Conservation (phyloP, 148 eudicot species). For the Rhododendron ferrugineum region DNA sequence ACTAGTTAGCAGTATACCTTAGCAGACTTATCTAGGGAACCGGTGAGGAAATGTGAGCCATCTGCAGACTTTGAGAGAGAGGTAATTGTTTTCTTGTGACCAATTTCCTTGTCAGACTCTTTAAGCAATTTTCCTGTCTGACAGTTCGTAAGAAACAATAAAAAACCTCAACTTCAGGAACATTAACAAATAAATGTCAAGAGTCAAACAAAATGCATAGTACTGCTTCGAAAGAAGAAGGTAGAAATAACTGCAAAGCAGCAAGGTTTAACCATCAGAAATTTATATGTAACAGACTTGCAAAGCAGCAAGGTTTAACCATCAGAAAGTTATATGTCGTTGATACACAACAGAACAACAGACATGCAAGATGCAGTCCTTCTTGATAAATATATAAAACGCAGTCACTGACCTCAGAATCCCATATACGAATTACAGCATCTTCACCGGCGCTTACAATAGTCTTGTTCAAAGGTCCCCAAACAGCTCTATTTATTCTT, state of each 20-base stretch:
- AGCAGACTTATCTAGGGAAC: constrained; percentile 89
- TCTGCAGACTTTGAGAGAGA: constrained; percentile 76
- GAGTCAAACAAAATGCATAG: neutral
- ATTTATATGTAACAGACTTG: too few relatives aligned
- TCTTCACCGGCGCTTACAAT: constrained; percentile 95
- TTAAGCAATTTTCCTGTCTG: constrained; percentile 81
- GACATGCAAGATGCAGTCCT: neutral
- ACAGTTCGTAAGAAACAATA: constrained; percentile 11
- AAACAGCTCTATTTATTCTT: constrained; percentile 91
- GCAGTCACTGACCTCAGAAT: constrained; percentile 54
- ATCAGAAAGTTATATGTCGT: neutral
- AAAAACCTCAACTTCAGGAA: neutral
- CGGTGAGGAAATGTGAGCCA: constrained; percentile 80
- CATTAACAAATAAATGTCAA: neutral
- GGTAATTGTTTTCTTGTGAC: constrained; percentile 68
- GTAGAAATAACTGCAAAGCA: neutral
- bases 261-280: neutral
- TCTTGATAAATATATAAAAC: neutral
- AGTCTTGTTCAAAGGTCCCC: constrained; percentile 90
- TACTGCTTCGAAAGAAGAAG: neutral
- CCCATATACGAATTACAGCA: constrained; percentile 84
- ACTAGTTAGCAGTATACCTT: constrained; percentile 42
- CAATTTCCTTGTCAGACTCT: constrained; percentile 58
- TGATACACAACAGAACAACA: neutral
- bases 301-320: neutral